Base-by-base conservation (phyloP, 2,329 filamentous ascomycete genomes). In the Chaetomium sp. region DNA sequence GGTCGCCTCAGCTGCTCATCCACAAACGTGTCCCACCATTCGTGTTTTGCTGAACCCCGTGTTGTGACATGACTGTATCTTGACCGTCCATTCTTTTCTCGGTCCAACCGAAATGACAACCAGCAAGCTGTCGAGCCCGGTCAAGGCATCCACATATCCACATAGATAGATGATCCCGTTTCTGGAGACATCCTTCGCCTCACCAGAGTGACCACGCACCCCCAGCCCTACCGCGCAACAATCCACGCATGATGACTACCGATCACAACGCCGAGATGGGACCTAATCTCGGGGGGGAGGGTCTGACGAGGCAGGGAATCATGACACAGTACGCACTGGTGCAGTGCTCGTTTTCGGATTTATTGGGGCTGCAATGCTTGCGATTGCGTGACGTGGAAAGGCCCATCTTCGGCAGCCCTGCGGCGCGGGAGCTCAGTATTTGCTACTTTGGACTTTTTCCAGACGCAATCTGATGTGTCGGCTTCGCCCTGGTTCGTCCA, bases 71-170 rank as follows among this genome's bases (percentile, higher is more conserved):
- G 6, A 16, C n/a, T 21, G 27, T 3, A 35, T 25, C 9, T 8
- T 23, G 53, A 13, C n/a, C 19, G 27, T 33, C 1, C 27, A 6
- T 16, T 2, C 19, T 21, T 19, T 7, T n/a, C 53, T 38, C 53
- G 29, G 53, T 12, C n/a, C 21, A 55, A n/a, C 7, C 31, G 53
- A 55, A 55, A 55, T 23, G 31, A 55, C 51, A 19, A 31, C 51
- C 27, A 10, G 8, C 27, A 33, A 31, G 10, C 13, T 19, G 25
- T 54, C 9, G 27, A 54, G 51, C 7, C 47, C 21, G 47, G 49
- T 29, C 23, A 51, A 27, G 49, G 25, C 23, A 51, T 1, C 16
- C 4, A 29, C 27, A 29, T 29, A 51, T 1, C 16, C 4, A 29
- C 27, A 29, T 29, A 29, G 27, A 29, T 29, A 6, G 27, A 29